Evolutionary conservation across 345 rosid species (phyloP), one percentile per base, ranked within the genome.

Genomic region (Aegle marmelos): DNA sequence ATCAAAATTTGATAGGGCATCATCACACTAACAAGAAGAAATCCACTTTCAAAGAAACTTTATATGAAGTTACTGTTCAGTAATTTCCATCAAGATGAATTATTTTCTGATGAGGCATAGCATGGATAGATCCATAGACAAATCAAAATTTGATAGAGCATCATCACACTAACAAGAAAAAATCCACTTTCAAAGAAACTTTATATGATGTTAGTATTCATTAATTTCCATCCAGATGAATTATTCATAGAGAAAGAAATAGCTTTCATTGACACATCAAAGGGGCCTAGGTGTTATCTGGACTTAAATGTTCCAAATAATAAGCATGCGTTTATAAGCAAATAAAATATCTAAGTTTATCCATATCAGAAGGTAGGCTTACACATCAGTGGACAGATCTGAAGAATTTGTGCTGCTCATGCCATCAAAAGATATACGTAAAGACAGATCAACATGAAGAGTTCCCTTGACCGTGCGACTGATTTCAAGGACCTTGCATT

Each of bases 401-500:
- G 80, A 69, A 60, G 86, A 72, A 72, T 81, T 80, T 54, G 69
- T 80, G 66, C 80, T 41, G 79, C 57, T 76, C 91, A 90, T 83
- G 89, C 94, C 98, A 75, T 85, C 86, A 75, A 87, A 83, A 9
- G 90, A 87, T 78, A 82, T 73, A 62, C 94, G 90, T 41, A 96
- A 75, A 24, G 98, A 92, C 80, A 96, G 82, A 81, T 96, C 99
- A 79, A 92, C 66, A 77, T 90, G 98, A 79, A 79, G 27, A 77
- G 87, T 90, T 57, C 95, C 97, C 80, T 79, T 89, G 74, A 72
- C 84, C 25, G 97, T 86, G 28, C 2, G 89, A 84, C 88, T 82
- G 79, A 92, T 83, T 86, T 96, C 98, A 76, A 96, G 75, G 83
- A 96, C 97, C 86, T 90, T 94, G 89, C 95, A 92, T 86, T 90